Percentiles rank a stretch among this genome's conserved stretches.
phyloP scores from a whole-genome alignment of 768 basidiomycete genomes.

The Grammothele lineata region DNA sequence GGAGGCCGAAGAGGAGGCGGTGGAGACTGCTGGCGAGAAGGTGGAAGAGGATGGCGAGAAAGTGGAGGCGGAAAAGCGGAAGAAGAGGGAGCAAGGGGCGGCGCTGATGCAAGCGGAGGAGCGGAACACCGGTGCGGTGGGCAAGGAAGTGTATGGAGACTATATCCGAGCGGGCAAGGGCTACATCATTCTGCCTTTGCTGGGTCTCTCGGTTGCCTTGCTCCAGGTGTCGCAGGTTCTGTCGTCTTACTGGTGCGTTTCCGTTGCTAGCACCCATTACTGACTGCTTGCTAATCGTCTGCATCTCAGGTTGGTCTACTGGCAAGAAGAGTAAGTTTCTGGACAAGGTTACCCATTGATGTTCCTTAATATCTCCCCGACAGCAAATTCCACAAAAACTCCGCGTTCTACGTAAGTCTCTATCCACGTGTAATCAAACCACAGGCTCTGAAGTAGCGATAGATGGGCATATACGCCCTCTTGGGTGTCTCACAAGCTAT shows the following conservation, averaged over 20 bases:
- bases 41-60: constrained; percentile 30
- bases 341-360: no score
- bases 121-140: constrained; percentile 71
- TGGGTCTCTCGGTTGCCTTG: constrained; percentile 56
- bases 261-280: constrained; percentile 6
- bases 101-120: constrained; percentile 83
- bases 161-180: constrained; percentile 75
- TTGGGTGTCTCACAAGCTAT: constrained; percentile 71
- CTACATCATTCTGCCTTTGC: constrained; percentile 54
- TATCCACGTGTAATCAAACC: constrained; percentile 70
- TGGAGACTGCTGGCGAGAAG: constrained; percentile 29
- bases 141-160: constrained; percentile 45
- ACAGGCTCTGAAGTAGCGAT: constrained; percentile 62
- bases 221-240: constrained; percentile 70
- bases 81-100: constrained; percentile 38
- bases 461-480: constrained; percentile 79
- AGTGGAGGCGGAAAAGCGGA: constrained; percentile 34
- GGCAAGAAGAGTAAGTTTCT: constrained; percentile 56
- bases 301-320: constrained; percentile 70
- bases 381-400: constrained; percentile 51
- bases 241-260: constrained; percentile 65
- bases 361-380: not conserved
- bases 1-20: constrained; percentile 35
- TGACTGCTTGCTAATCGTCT: constrained; percentile 4
- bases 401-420: constrained; percentile 80